A percentile compares a stretch with the other conserved stretches of the same genome.
phyloP scores from a whole-genome alignment of 2,329 filamentous ascomycete genomes.

The Knoxdaviesia capensis region DNA sequence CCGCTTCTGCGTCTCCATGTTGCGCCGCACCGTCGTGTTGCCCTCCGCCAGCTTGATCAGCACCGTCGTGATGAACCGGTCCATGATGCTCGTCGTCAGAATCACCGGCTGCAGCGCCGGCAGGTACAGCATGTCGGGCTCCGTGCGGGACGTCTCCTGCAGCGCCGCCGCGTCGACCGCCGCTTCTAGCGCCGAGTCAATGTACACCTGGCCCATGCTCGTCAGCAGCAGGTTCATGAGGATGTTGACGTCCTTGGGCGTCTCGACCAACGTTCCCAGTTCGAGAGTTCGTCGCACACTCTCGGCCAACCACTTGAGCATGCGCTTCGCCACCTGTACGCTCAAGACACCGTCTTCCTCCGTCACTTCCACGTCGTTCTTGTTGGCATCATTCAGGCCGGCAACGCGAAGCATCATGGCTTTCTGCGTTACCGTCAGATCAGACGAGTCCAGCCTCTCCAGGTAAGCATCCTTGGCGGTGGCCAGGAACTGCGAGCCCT shows the following conservation, averaged over 20 bases:
- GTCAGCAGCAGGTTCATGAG: conserved; percentile 66
- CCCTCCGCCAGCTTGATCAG: conserved; percentile 75
- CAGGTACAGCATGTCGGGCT: conserved; percentile 76
- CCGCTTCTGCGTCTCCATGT: conserved; percentile 69
- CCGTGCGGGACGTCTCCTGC: conserved; percentile 61
- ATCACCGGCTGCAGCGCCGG: conserved; percentile 62
- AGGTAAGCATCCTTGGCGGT: conserved; percentile 84
- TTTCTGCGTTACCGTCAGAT: conserved; percentile 74
- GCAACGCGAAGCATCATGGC: conserved; percentile 79
- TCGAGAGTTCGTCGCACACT: conserved; percentile 81
- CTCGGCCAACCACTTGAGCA: conserved; percentile 95
- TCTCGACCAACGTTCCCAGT: conserved; percentile 71
- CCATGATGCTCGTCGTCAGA: conserved; percentile 80
- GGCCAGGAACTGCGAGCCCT: conserved; percentile 71
- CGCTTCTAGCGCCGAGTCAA: conserved; percentile 48
- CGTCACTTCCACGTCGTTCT: conserved; percentile 74
- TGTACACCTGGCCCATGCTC: conserved; percentile 70
- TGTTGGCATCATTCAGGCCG: conserved; percentile 56
- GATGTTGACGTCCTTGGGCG: conserved; percentile 79
- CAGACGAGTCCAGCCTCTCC: conserved; percentile 70
- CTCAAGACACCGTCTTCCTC: conserved; percentile 77
- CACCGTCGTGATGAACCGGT: conserved; percentile 76
- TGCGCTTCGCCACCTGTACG: conserved; percentile 78
- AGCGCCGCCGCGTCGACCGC: conserved; percentile 52
- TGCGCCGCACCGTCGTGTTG: conserved; percentile 75